A percentile compares a stretch with the other conserved stretches of the same genome.
Evolutionary conservation across 345 rosid genomes (phyloP).

Genomic region (Geranium brycei): DNA sequence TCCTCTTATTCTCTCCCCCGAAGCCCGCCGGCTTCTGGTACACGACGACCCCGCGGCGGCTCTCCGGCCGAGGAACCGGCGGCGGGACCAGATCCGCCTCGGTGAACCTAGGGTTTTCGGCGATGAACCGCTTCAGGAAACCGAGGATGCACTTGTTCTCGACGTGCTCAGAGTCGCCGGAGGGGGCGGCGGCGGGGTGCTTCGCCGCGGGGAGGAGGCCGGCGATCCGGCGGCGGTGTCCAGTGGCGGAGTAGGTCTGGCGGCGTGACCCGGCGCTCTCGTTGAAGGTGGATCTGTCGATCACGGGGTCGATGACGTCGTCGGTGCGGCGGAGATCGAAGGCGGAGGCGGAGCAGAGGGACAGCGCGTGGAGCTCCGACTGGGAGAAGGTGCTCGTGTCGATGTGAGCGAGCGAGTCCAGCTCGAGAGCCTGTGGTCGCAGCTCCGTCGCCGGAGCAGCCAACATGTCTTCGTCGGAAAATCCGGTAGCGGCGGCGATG

Average conservation of each 20-base stretch:
- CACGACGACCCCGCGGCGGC: neutral
- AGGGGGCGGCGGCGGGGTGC: conserved; percentile 8
- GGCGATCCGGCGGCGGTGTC: conserved; percentile 47
- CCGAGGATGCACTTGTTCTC: conserved; percentile 40
- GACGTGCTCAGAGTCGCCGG: conserved; percentile 24
- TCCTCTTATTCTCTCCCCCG: conserved; percentile 36
- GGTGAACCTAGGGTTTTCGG: conserved; percentile 33
- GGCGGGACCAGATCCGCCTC: conserved; percentile 17
- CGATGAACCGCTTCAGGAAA: conserved; percentile 32
- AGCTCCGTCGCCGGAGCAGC: conserved; percentile 5
- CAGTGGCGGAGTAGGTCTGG: conserved; percentile 48
- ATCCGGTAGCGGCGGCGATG: neutral
- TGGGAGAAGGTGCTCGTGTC: conserved; percentile 48
- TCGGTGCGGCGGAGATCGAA: conserved; percentile 18
- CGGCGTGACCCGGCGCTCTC: conserved; percentile 66
- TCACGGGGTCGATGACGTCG: conserved; percentile 23
- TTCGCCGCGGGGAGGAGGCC: conserved; percentile 29
- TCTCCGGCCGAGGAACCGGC: conserved; percentile 12
- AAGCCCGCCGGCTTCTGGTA: neutral
- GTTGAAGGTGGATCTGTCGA: conserved; percentile 55
- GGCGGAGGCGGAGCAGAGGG: conserved; percentile 32
- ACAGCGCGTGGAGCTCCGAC: conserved; percentile 47
- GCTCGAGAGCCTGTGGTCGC: conserved; percentile 7
- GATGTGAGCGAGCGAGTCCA: conserved; percentile 21
- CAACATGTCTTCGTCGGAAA: too few relatives aligned